A percentile compares a stretch with the other conserved stretches of the same genome.
Conservation (phyloP, 495 filamentous ascomycete species). For the Evansstolkia leycettana region DNA sequence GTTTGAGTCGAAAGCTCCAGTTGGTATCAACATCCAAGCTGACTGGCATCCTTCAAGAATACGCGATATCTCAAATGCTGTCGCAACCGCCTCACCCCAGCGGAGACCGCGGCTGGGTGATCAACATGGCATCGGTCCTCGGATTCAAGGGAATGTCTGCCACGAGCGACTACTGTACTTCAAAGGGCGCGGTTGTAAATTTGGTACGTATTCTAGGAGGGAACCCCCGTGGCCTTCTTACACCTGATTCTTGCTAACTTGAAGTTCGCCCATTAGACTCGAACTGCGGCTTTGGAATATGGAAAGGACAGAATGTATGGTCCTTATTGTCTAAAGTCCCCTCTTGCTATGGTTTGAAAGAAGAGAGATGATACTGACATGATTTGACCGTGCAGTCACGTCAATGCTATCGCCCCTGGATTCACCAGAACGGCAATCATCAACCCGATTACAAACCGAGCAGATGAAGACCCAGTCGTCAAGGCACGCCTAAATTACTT, state of each 20-base stretch:
- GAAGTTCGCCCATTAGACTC: constrained; percentile 12
- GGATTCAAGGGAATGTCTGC: constrained; percentile 27
- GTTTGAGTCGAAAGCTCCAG: too few species aligned
- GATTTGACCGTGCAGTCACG: constrained; percentile 13
- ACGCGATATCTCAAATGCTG: constrained; percentile 38
- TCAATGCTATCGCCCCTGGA: constrained; percentile 43
- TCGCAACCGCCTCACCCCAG: constrained; percentile 28
- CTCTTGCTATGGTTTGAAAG: too few species aligned
- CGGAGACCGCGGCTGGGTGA: constrained; percentile 42
- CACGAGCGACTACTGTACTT: constrained; percentile 29
- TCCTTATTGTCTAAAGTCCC: too few species aligned
- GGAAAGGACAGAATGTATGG: constrained; percentile 26
- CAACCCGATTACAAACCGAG: constrained; percentile 10
- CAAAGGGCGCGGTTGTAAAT: constrained; percentile 38
- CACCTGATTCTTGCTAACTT: too few species aligned
- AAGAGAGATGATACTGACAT: not conserved
- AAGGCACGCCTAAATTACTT: constrained; percentile 6
- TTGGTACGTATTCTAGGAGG: constrained; percentile 9
- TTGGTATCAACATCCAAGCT: too few species aligned
- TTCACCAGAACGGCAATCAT: constrained; percentile 13
- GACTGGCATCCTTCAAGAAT: constrained; percentile 9
- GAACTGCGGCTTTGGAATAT: constrained; percentile 40
- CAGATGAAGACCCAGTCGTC: constrained; percentile 11
- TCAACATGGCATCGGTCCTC: constrained; percentile 36
- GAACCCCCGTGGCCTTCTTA: not conserved